Conservation (phyloP, 164 flowering plant species). For the Stephania yunnanensis region DNA sequence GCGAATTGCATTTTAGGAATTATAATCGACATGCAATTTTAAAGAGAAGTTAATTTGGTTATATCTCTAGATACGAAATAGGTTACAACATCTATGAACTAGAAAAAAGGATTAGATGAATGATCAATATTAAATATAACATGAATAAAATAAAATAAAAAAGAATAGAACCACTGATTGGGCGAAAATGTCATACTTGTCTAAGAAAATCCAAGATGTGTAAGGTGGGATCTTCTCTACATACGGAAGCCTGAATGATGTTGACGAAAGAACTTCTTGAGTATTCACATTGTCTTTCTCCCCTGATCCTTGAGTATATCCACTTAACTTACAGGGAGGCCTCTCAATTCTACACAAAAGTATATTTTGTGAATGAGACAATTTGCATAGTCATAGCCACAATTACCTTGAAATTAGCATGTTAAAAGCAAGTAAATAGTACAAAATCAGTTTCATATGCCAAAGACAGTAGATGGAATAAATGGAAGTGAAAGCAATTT, state of each 20-base stretch:
- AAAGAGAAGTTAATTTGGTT: not conserved
- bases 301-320: slow-evolving; percentile 39
- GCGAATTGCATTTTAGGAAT: not conserved
- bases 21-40: not conserved
- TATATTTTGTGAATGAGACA: slow-evolving; percentile 21
- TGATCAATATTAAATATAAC: not conserved
- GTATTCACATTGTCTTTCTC: slow-evolving; percentile 43
- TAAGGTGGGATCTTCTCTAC: slow-evolving; percentile 78
- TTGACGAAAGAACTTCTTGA: slow-evolving; percentile 42
- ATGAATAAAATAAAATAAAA: not conserved
- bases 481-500: too few species aligned
- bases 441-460: too few species aligned
- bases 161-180: not conserved
- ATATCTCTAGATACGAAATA: not conserved
- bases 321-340: slow-evolving; percentile 44
- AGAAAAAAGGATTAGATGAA: not conserved
- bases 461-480: too few species aligned
- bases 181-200: slow-evolving; percentile 38
- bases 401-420: too few species aligned
- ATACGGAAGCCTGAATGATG: slow-evolving; percentile 52
- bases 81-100: not conserved
- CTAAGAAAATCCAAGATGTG: slow-evolving; percentile 90
- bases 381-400: too few species aligned
- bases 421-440: too few species aligned
- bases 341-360: slow-evolving; percentile 44